A percentile compares a stretch with the other conserved stretches of the same genome.
These are phyloP conservation scores for Exserohilum turcica DNA, from an alignment of 2,329 filamentous ascomycete species.

Conservation along the genomic window DNA sequence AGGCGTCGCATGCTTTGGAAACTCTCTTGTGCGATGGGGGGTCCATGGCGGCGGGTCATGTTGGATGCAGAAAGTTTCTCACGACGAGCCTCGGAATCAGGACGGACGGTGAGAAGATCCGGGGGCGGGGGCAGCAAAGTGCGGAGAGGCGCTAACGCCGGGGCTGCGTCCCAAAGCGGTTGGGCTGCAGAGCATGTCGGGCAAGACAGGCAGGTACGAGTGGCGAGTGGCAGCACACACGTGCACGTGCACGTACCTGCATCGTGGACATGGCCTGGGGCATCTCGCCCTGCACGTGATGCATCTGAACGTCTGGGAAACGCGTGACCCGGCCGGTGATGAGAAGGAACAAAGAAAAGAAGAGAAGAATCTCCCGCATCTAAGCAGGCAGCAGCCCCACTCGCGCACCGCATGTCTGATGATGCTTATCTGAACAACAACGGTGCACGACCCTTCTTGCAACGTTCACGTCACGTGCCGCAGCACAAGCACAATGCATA, in stretches of 20 bases:
- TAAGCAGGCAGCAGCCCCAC: neutral
- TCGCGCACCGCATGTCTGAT: no score
- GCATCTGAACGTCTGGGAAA: no score
- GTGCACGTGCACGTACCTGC: conserved; percentile 15
- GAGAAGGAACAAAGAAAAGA: no score
- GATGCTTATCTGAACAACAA: no score
- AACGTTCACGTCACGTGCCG: no score
- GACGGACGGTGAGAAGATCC: conserved; percentile 17
- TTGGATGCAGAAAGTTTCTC: conserved; percentile 19
- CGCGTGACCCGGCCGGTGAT: no score
- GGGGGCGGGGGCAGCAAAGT: conserved; percentile 12
- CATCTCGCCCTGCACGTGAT: neutral
- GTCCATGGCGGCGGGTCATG: conserved; percentile 35
- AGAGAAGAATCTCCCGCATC: no score
- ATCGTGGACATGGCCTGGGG: neutral
- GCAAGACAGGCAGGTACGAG: conserved; percentile 11
- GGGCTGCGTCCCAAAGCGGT: conserved; percentile 10
- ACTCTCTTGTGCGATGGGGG: conserved; percentile 37
- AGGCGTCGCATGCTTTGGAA: conserved; percentile 54
- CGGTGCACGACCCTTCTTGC: no score
- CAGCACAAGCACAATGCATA: no score
- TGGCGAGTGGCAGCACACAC: neutral
- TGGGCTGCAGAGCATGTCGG: conserved; percentile 6
- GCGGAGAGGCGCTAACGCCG: conserved; percentile 19
- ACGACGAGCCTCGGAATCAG: conserved; percentile 11